Percentiles rank a stretch among this genome's conserved stretches.
Evolutionary conservation across 169 alveolate genomes (phyloP).

Genomic region (Miamiensis avidus): DNA sequence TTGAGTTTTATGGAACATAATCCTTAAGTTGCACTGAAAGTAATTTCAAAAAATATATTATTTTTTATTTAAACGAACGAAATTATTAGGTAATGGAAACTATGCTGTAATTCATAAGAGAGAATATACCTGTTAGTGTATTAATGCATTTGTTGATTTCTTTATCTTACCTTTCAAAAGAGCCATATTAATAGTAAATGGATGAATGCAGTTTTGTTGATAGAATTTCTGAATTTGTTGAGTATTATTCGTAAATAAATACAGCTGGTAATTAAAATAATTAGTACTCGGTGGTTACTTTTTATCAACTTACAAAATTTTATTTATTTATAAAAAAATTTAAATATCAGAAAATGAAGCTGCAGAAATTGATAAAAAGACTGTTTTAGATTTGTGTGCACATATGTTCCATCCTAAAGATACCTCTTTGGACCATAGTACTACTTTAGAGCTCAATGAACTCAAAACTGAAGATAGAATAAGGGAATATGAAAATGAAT

Average conservation of each 20-base stretch:
- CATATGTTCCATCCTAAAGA: conserved; percentile 86
- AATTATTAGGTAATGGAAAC: conserved; percentile 59
- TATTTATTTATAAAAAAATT: too few species aligned
- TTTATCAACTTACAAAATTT: too few species aligned
- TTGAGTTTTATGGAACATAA: conserved; percentile 57
- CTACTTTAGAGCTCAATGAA: conserved; percentile 68
- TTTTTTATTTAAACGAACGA: too few species aligned
- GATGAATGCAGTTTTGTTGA: conserved; percentile 82
- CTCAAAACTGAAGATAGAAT: conserved; percentile 73
- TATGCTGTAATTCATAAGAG: conserved; percentile 61
- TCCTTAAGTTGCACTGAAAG: conserved; percentile 48
- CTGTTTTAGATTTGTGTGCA: conserved; percentile 77
- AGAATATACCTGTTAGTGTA: conserved; percentile 66
- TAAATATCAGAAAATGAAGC: conserved; percentile 68
- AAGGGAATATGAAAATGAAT: conserved; percentile 72
- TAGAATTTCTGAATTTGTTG: conserved; percentile 79
- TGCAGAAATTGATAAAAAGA: conserved; percentile 79
- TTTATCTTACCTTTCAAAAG: conserved; percentile 75
- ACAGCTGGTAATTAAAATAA: conserved; percentile 20
- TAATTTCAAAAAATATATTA: not conserved
- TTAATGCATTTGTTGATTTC: conserved; percentile 82
- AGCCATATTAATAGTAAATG: conserved; percentile 64
- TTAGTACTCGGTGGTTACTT: too few species aligned
- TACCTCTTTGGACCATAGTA: conserved; percentile 70
- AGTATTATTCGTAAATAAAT: conserved; percentile 67